A percentile compares a stretch with the other conserved stretches of the same genome.
These are phyloP conservation scores for Epichloe elymi DNA, from an alignment of 2,329 filamentous ascomycete species.

Conservation along the genomic window DNA sequence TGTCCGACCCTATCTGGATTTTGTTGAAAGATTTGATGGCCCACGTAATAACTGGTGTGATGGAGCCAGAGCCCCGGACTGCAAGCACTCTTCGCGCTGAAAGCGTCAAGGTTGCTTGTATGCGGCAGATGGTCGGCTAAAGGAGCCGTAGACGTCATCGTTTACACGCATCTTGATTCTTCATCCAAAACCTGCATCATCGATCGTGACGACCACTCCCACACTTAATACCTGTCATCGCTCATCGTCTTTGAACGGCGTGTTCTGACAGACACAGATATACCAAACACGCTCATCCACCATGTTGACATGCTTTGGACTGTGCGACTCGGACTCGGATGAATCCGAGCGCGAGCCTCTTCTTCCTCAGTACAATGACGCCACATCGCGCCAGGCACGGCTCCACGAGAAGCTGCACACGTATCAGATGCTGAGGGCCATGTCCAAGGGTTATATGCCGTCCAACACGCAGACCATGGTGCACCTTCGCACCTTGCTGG, in stretches of 20 bases:
- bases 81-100: neutral
- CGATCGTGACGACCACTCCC: neutral
- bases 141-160: neutral
- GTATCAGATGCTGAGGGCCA: constrained; percentile 79
- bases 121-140: neutral
- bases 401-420: constrained; percentile 84
- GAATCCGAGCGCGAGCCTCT: constrained; percentile 58
- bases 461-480: constrained; percentile 73
- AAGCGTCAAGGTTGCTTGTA: too few relatives aligned
- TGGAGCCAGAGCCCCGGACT: too few relatives aligned
- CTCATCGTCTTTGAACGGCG: neutral
- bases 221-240: neutral
- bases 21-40: too few relatives aligned
- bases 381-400: constrained; percentile 62
- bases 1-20: too few relatives aligned
- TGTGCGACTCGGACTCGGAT: constrained; percentile 29
- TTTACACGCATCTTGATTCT: neutral
- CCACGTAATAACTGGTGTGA: too few relatives aligned
- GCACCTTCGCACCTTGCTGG: constrained; percentile 67
- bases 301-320: constrained; percentile 54
- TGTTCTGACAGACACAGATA: neutral
- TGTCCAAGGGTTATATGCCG: constrained; percentile 80
- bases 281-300: neutral
- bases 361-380: constrained; percentile 70
- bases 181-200: neutral